Base-by-base conservation (phyloP, 768 basidiomycete genomes). In the Boletus insuetus region DNA sequence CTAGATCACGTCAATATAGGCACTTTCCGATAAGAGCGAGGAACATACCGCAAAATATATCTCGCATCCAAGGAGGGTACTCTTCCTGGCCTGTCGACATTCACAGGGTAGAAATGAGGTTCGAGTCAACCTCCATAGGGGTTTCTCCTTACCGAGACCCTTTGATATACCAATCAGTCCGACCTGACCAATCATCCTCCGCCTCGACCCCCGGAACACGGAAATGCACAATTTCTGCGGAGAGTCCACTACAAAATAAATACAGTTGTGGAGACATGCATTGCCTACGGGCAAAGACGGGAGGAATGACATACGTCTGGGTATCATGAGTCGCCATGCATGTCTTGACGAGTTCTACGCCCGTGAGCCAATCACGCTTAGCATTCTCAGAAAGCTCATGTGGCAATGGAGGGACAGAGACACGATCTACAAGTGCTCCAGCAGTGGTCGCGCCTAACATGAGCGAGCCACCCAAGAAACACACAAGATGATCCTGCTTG, bases 401-500 rank as follows among this genome's bases (percentile, higher is more conserved):
- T n/a, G 75, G 70, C 24, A 73, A 75, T 0, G 91, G 91, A 13
- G 91, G 91, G 32, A 89, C 69, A 11, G 87, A 87, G 7, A 88
- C 82, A 4, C 71, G 74, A 11, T 77, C 67, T 4, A 70, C 72
- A 17, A 78, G 55, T 0, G 86, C 79, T 48, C 87, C 87, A 3
- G 84, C 74, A 2, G 77, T 81, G 3, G 89, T 90, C 14, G 92
- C 90, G 13, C 95, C 94, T 3, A 98, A 82, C 79, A 98, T 85
- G 53, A 98, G 82, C 1, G 91, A 91, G 4, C 94, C 95, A 19
- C 87, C 93, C 34, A 98, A 75, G 82, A 97, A 98, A 73, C 95
- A 98, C 4, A 91, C 94, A 34, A 98, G 82, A 68, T 97, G 95
- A 67, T 98, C 95, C 75, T 98, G 95, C 68, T 97, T 96, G 11